phyloP scores from a whole-genome alignment of 495 filamentous ascomycete genomes.

The Xylaria acuta region DNA sequence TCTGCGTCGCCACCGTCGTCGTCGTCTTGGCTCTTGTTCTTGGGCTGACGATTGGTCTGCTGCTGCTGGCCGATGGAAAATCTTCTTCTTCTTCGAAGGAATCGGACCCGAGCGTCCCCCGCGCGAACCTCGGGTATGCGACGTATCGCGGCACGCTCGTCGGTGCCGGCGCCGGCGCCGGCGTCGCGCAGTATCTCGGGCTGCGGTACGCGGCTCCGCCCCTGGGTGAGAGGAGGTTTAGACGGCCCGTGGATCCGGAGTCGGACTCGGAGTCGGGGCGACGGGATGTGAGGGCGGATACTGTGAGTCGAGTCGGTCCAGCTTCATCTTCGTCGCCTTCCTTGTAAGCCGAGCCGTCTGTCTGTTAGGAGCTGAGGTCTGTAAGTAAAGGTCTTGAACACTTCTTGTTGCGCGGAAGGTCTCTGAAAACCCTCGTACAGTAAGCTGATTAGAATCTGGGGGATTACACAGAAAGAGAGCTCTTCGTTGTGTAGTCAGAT shows the following conservation, averaged over 20 bases:
- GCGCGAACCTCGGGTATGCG: slow-evolving; percentile 53
- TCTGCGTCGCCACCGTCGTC: background rate
- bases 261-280: slow-evolving; percentile 18
- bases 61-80: background rate
- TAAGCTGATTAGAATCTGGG: too few species aligned
- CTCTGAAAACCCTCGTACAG: background rate
- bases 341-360: background rate
- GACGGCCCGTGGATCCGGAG: slow-evolving; percentile 43
- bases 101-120: slow-evolving; percentile 22
- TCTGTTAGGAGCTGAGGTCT: background rate
- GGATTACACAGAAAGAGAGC: too few species aligned
- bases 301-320: background rate
- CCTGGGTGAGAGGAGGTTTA: slow-evolving; percentile 47
- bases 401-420: background rate
- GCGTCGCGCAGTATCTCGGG: slow-evolving; percentile 49
- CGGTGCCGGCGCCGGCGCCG: slow-evolving; percentile 35
- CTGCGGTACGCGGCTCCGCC: slow-evolving; percentile 55
- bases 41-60: background rate
- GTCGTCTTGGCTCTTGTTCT: background rate
- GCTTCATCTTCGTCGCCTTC: slow-evolving; percentile 3
- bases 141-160: slow-evolving; percentile 44
- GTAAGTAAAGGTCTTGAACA: background rate
- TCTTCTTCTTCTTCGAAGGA: background rate
- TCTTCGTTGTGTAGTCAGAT: too few species aligned
- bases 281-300: background rate